These are phyloP conservation scores for Glarea lozoyensis DNA, from an alignment of 495 filamentous ascomycete species.

Conservation along the genomic window DNA sequence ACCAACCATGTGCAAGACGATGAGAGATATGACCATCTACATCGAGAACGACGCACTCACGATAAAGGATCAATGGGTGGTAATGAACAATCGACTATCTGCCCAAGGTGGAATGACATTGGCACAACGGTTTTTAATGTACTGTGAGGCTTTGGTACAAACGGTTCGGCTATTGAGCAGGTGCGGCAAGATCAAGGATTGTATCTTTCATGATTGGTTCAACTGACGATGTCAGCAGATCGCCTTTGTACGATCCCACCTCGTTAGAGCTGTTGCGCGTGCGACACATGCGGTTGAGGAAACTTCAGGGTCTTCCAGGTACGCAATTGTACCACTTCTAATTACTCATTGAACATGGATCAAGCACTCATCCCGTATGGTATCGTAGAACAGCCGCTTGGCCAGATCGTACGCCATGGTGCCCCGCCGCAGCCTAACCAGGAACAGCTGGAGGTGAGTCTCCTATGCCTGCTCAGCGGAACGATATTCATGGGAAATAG, in stretches of 20 bases:
- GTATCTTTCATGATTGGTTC: conserved; percentile 6
- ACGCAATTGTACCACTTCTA: conserved; percentile 3
- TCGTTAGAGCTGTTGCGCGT: conserved; percentile 36
- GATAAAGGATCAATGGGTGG: conserved; percentile 38
- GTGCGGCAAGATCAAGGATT: conserved; percentile 12
- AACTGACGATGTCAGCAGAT: conserved; percentile 25
- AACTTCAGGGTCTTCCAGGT: conserved; percentile 18
- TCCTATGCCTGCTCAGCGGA: conserved; percentile 2
- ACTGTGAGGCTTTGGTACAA: conserved; percentile 40
- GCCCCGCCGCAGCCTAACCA: conserved; percentile 2
- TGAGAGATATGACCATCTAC: conserved; percentile 40
- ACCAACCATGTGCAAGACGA: conserved; percentile 37
- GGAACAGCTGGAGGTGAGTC: conserved; percentile 12
- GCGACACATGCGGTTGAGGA: conserved; percentile 34
- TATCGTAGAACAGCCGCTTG: conserved; percentile 11
- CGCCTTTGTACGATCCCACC: conserved; percentile 42
- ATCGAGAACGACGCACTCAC: conserved; percentile 38
- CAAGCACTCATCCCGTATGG: conserved; percentile 13
- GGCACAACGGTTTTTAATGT: conserved; percentile 41
- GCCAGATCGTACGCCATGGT: conserved; percentile 9
- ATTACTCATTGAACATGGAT: conserved; percentile 3
- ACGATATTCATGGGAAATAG: conserved; percentile 4
- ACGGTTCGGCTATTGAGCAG: conserved; percentile 35
- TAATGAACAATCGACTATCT: conserved; percentile 32
- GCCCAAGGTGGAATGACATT: conserved; percentile 38